Evolutionary conservation across 495 filamentous ascomycete species (phyloP).

Genomic region (Xylaria telfairii): DNA sequence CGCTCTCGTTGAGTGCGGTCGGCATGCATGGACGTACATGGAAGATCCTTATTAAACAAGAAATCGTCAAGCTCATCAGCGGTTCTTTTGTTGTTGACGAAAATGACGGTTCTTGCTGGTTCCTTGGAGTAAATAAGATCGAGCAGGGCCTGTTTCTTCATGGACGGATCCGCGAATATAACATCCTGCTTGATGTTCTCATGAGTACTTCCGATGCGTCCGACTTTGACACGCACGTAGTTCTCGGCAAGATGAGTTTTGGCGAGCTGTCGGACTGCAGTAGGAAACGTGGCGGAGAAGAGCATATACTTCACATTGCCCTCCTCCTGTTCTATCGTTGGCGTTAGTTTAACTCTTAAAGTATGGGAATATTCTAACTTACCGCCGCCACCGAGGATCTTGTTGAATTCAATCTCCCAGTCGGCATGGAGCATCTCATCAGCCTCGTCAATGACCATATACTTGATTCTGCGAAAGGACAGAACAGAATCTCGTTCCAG

Average conservation of each 20-base stretch:
- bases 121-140: conserved; percentile 72
- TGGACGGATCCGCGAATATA: conserved; percentile 61
- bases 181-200: conserved; percentile 80
- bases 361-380: conserved; percentile 38
- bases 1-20: conserved; percentile 90
- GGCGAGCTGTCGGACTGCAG: conserved; percentile 75
- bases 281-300: conserved; percentile 94
- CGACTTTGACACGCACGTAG: conserved; percentile 80
- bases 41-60: conserved; percentile 77
- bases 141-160: conserved; percentile 73
- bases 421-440: conserved; percentile 84
- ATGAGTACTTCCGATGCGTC: conserved; percentile 81
- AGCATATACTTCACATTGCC: conserved; percentile 83
- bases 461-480: conserved; percentile 77
- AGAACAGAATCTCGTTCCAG: conserved; percentile 71
- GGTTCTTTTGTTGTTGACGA: conserved; percentile 78
- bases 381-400: conserved; percentile 81
- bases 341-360: conserved; percentile 20
- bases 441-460: conserved; percentile 89
- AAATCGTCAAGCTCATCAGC: conserved; percentile 88
- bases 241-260: conserved; percentile 71
- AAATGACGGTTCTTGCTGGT: conserved; percentile 85
- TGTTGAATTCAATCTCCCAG: conserved; percentile 73
- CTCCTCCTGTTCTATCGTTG: conserved; percentile 71
- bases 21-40: conserved; percentile 83